Evolutionary conservation across 768 basidiomycete species (phyloP).

Genomic region (Boletus fagicola): DNA sequence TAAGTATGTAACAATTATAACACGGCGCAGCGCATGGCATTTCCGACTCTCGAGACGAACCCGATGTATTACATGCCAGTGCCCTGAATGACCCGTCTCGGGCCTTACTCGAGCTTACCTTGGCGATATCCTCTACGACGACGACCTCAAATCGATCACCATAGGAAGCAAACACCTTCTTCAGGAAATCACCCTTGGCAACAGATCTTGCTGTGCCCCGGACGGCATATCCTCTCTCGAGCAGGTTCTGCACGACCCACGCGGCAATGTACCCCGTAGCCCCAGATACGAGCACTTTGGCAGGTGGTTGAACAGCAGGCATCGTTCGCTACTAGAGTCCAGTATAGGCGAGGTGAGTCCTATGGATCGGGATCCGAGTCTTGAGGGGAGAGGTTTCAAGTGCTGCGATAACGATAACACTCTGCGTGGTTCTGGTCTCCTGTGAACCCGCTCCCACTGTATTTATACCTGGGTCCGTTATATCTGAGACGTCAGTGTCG

Average conservation of each 20-base stretch:
- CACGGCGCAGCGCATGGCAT: neutral
- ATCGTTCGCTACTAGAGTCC: conserved; percentile 15
- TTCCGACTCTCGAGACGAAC: neutral
- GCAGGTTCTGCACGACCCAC: conserved; percentile 54
- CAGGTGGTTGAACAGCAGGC: conserved; percentile 26
- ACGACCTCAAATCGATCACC: conserved; percentile 62
- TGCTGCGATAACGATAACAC: neutral
- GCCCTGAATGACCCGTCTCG: neutral
- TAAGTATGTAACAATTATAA: neutral
- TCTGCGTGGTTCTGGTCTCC: no score
- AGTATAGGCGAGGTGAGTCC: neutral
- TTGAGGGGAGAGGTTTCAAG: no score
- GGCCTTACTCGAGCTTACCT: conserved; percentile 34
- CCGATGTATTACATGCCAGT: no score
- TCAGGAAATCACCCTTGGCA: conserved; percentile 58
- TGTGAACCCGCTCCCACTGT: neutral
- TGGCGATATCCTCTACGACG: conserved; percentile 67
- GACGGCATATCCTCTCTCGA: conserved; percentile 61
- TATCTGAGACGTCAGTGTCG: neutral
- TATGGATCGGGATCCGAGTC: neutral
- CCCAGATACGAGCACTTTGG: conserved; percentile 32
- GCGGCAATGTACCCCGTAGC: conserved; percentile 25
- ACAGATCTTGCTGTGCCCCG: conserved; percentile 65
- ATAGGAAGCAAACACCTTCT: conserved; percentile 49
- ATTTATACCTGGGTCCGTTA: neutral